A percentile compares a stretch with the other conserved stretches of the same genome.
phyloP scores from a whole-genome alignment of 1,139 yeast species.

The Trichomonascaceae sp. region DNA sequence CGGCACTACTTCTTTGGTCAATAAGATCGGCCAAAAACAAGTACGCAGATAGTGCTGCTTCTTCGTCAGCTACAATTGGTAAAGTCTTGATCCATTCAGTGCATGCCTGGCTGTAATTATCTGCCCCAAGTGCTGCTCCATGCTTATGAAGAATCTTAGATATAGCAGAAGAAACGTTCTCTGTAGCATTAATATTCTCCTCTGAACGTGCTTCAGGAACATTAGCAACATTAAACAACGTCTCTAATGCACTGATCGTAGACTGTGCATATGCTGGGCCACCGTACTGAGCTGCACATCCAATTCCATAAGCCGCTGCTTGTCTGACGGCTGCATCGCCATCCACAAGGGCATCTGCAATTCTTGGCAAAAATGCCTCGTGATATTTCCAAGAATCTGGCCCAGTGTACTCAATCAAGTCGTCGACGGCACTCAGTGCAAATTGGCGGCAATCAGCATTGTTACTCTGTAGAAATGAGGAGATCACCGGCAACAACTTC shows the following conservation, averaged over 20 bases:
- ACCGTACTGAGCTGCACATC: conserved; percentile 78
- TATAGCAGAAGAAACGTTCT: conserved; percentile 74
- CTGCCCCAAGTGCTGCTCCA: conserved; percentile 44
- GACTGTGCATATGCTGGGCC: conserved; percentile 59
- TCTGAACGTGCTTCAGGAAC: conserved; percentile 84
- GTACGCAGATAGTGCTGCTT: conserved; percentile 86
- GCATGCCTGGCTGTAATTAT: conserved; percentile 57
- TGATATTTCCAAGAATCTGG: conserved; percentile 57
- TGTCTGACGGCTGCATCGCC: conserved; percentile 72
- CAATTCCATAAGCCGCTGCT: conserved; percentile 79
- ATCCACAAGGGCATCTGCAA: conserved; percentile 54
- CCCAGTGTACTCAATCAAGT: conserved; percentile 74
- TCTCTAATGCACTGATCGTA: conserved; percentile 62
- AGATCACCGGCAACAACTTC: conserved; percentile 30
- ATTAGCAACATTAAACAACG: conserved; percentile 65
- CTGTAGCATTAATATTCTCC: conserved; percentile 82
- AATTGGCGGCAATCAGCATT: conserved; percentile 65
- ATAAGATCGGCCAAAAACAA: conserved; percentile 69
- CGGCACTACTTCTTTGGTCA: conserved; percentile 59
- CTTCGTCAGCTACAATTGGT: conserved; percentile 79
- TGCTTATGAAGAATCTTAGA: conserved; percentile 55
- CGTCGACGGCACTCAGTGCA: conserved; percentile 76
- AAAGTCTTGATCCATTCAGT: conserved; percentile 75
- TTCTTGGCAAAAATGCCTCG: conserved; percentile 55
- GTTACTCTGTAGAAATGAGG: conserved; percentile 44